Evolutionary conservation across 2,329 filamentous ascomycete species (phyloP).

Genomic region (Fusarium chaquense): DNA sequence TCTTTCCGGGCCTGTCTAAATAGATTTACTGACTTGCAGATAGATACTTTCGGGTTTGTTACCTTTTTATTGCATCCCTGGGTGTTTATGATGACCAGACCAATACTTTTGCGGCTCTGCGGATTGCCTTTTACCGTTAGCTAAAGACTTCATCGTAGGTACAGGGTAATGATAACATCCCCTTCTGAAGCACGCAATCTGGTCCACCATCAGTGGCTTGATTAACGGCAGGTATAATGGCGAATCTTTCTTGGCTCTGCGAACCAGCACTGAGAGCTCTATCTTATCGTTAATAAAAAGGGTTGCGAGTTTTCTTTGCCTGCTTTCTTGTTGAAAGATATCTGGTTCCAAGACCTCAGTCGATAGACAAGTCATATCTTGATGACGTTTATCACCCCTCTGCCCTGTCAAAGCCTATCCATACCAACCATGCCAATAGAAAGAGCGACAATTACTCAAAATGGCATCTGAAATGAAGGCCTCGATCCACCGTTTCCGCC

Average conservation of each 20-base stretch:
- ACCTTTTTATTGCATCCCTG: background rate
- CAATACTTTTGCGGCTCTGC: constrained; percentile 2
- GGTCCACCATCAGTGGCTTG: constrained; percentile 34
- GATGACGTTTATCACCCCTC: background rate
- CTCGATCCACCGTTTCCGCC: constrained; percentile 47
- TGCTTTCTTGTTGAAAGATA: constrained; percentile 6
- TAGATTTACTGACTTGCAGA: background rate
- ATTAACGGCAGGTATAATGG: constrained; percentile 32
- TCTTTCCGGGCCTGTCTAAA: background rate
- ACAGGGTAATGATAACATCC: constrained; percentile 13
- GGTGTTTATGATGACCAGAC: background rate
- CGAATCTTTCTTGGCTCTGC: constrained; percentile 14
- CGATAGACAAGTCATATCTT: background rate
- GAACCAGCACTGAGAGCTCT: background rate
- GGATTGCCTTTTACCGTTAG: constrained; percentile 9
- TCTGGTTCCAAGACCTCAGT: background rate
- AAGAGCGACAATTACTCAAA: constrained; percentile 26
- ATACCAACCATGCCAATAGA: constrained; percentile 19
- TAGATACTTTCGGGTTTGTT: background rate
- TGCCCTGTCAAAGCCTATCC: constrained; percentile 7
- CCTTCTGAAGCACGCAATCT: constrained; percentile 44
- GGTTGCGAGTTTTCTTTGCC: constrained; percentile 1
- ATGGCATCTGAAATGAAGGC: constrained; percentile 48
- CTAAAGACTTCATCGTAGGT: background rate
- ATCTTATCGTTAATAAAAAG: constrained; percentile 13